phyloP scores from a whole-genome alignment of 2,329 filamentous ascomycete genomes.

The Periconia sp. region DNA sequence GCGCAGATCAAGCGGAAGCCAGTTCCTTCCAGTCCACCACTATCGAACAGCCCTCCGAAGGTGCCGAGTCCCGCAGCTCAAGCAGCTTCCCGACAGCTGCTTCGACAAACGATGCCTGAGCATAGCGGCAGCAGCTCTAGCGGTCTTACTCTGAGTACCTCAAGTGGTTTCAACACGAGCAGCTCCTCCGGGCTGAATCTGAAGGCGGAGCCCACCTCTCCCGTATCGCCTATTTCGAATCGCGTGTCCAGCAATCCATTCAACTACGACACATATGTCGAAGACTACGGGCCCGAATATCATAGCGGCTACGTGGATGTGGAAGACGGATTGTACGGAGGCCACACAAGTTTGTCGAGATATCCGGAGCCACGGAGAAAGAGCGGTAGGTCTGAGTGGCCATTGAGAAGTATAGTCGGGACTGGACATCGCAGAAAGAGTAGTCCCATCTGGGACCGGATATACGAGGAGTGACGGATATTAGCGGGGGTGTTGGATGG shows the following conservation, averaged over 20 bases:
- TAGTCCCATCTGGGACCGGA: conserved; percentile 40
- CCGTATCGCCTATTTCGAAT: conserved; percentile 19
- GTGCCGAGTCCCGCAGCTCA: conserved; percentile 22
- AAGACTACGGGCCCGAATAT: conserved; percentile 40
- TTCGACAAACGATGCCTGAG: conserved; percentile 30
- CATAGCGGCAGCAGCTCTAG: conserved; percentile 34
- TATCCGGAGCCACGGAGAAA: conserved; percentile 28
- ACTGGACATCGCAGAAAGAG: conserved; percentile 22
- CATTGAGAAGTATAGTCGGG: conserved; percentile 29
- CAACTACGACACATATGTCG: conserved; percentile 31
- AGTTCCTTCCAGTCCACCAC: conserved; percentile 16
- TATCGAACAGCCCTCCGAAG: conserved; percentile 3
- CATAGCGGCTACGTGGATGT: conserved; percentile 21
- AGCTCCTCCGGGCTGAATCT: conserved; percentile 8
- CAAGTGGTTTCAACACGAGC: conserved; percentile 14
- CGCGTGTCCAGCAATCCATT: conserved; percentile 30
- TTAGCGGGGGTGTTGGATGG: not conserved
- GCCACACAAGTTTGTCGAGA: conserved; percentile 30
- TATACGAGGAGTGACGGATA: conserved; percentile 30
- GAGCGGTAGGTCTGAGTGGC: conserved; percentile 38
- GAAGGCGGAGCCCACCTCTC: conserved; percentile 16
- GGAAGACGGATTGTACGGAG: conserved; percentile 38
- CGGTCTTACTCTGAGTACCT: conserved; percentile 18
- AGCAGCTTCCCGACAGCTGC: conserved; percentile 23
- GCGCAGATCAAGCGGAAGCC: conserved; percentile 36